phyloP scores from a whole-genome alignment of 192 early-diverging fungal genomes.

The Pecoramyces ruminantium region DNA sequence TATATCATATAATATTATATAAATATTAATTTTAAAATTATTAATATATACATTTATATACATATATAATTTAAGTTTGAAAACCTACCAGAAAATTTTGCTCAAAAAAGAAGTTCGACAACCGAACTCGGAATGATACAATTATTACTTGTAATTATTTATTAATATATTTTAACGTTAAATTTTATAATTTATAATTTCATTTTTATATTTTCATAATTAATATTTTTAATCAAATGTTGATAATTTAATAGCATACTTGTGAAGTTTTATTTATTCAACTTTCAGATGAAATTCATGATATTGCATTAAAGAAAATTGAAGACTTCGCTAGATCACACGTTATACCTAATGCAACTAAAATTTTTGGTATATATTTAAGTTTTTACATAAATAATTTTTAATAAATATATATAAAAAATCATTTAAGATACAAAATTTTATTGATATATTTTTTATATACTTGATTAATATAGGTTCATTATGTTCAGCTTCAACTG shows the following conservation, averaged over 20 bases:
- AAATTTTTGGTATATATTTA: constrained; percentile 34
- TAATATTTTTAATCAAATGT: too few relatives aligned
- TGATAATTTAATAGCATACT: constrained; percentile 31
- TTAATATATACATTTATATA: too few relatives aligned
- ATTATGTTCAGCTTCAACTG: constrained; percentile 19
- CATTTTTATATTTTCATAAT: background rate
- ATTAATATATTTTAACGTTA: background rate
- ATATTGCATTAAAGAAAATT: constrained; percentile 36
- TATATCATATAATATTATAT: too few relatives aligned
- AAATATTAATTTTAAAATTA: too few relatives aligned
- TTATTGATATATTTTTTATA: too few relatives aligned
- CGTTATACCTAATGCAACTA: constrained; percentile 50
- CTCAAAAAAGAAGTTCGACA: constrained; percentile 15
- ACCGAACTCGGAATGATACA: constrained; percentile 27
- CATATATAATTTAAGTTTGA: constrained; percentile 25
- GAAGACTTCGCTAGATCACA: constrained; percentile 32
- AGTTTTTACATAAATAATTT: too few relatives aligned
- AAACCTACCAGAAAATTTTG: constrained; percentile 51
- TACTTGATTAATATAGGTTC: background rate
- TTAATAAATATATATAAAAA: too few relatives aligned
- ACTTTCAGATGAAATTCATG: constrained; percentile 42
- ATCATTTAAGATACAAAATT: too few relatives aligned
- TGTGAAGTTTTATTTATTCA: constrained; percentile 52
- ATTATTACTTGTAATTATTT: constrained; percentile 19
- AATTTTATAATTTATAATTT: background rate